Percentiles rank a stretch among this genome's conserved stretches.
Evolutionary conservation across 305 asterid species (phyloP).

Genomic region (Fraxinus nigra): DNA sequence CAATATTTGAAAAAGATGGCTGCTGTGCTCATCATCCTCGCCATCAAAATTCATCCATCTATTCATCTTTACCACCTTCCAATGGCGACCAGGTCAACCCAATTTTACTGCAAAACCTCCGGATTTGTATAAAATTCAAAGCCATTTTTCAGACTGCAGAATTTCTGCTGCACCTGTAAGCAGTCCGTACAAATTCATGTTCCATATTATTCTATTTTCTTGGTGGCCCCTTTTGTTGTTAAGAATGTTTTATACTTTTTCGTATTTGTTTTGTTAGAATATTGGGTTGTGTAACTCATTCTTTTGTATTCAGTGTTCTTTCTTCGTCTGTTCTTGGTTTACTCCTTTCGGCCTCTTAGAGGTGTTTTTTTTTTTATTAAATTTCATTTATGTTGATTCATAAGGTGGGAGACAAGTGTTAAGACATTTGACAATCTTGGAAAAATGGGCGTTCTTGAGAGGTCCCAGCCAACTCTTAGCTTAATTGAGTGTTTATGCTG

Average conservation of each 20-base stretch:
- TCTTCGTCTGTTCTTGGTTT: constrained; percentile 16
- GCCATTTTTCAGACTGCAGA: constrained; percentile 14
- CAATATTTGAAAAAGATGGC: constrained; percentile 40
- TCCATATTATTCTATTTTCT: not conserved
- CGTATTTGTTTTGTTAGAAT: constrained; percentile 18
- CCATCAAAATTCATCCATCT: constrained; percentile 24
- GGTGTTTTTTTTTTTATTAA: not conserved
- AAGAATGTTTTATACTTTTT: not conserved
- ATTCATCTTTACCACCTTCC: constrained; percentile 13
- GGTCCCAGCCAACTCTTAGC: constrained; percentile 29
- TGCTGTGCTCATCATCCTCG: constrained; percentile 27
- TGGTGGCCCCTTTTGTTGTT: constrained; percentile 7
- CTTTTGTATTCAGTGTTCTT: constrained; percentile 13
- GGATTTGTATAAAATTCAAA: constrained; percentile 21
- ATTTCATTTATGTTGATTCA: constrained; percentile 12
- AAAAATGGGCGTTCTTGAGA: constrained; percentile 30
- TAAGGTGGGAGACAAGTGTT: constrained; percentile 33
- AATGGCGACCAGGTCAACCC: constrained; percentile 46
- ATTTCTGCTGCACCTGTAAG: constrained; percentile 13
- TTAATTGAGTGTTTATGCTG: constrained; percentile 55
- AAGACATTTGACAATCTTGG: constrained; percentile 26
- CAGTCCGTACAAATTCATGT: not conserved
- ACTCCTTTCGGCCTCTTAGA: constrained; percentile 15
- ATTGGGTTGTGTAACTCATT: constrained; percentile 13
- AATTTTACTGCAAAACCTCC: constrained; percentile 1